Conservation (phyloP, 2,329 filamentous ascomycete genomes). For the Fusarium sp. region DNA sequence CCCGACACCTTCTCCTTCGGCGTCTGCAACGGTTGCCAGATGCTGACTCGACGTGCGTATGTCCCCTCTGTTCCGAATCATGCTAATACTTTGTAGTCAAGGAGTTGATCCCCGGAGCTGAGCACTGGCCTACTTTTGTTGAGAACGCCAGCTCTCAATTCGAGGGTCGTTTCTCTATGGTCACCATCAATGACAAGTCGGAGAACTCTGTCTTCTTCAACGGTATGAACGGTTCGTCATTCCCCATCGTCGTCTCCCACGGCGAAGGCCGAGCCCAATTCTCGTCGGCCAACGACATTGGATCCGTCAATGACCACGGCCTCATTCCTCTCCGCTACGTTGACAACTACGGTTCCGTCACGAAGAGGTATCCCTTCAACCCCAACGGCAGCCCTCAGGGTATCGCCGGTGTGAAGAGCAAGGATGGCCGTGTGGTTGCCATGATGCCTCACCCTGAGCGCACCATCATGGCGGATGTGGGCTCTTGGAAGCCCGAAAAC, state of each 20-base stretch:
- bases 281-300: conserved; percentile 60
- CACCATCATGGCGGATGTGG: conserved; percentile 83
- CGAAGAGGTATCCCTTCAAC: conserved; percentile 89
- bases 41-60: conserved; percentile 72
- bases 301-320: conserved; percentile 70
- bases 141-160: conserved; percentile 70
- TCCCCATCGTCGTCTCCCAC: conserved; percentile 44
- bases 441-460: conserved; percentile 96
- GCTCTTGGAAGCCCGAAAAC: conserved; percentile 74
- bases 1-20: conserved; percentile 92
- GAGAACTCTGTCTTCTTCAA: conserved; percentile 43
- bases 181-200: conserved; percentile 38
- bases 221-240: conserved; percentile 40
- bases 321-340: conserved; percentile 85
- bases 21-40: conserved; percentile 98
- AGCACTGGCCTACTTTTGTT: conserved; percentile 73
- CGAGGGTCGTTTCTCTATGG: conserved; percentile 43
- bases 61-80: neutral
- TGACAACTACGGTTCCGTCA: conserved; percentile 79
- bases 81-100: conserved; percentile 30
- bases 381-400: conserved; percentile 84
- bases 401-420: conserved; percentile 82
- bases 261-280: conserved; percentile 81
- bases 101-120: conserved; percentile 42
- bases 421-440: conserved; percentile 82